These are phyloP conservation scores for Erysiphe pisi DNA, from an alignment of 2,329 filamentous ascomycete species.

Conservation along the genomic window DNA sequence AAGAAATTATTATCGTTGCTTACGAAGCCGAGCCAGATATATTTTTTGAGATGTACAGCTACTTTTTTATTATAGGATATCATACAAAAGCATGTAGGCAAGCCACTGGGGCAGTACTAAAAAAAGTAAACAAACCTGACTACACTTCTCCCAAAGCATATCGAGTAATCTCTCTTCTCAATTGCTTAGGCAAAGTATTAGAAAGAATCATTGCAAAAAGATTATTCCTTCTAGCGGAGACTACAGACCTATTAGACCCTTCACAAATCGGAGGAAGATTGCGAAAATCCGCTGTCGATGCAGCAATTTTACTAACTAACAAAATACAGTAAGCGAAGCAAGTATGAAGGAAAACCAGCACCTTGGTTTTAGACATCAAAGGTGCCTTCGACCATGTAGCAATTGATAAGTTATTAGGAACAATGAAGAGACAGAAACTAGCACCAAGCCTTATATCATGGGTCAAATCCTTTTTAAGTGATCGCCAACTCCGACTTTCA, in stretches of 20 bases:
- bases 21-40: background rate
- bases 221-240: background rate
- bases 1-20: background rate
- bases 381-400: constrained; percentile 21
- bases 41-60: constrained; percentile 24
- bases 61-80: background rate
- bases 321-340: background rate
- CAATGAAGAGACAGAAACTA: background rate
- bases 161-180: constrained; percentile 21
- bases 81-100: background rate
- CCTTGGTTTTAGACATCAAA: constrained; percentile 17
- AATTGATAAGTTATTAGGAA: background rate
- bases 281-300: background rate
- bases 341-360: background rate
- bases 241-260: background rate
- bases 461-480: background rate
- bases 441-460: background rate
- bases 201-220: background rate
- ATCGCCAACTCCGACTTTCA: background rate
- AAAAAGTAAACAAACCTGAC: background rate
- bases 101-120: constrained; percentile 17
- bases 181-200: background rate
- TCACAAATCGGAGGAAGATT: background rate
- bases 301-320: background rate
- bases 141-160: constrained; percentile 20